Evolutionary conservation across 768 basidiomycete species (phyloP).

Genomic region (Coprinellus micaceus): DNA sequence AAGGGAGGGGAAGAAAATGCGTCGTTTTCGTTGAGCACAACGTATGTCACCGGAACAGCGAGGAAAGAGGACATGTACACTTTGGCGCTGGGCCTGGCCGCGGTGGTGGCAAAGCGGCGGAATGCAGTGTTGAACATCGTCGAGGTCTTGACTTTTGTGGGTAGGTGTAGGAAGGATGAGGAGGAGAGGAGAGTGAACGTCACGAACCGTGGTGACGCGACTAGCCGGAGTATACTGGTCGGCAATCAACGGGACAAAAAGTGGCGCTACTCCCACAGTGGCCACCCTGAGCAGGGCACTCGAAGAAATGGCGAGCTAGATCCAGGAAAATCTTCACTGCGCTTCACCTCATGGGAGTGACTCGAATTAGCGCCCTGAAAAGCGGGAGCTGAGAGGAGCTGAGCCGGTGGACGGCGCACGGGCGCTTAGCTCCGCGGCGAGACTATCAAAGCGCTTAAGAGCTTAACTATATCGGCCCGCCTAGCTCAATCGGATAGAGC

Average conservation of each 20-base stretch:
- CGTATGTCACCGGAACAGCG: slow-evolving; percentile 28
- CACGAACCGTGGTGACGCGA: neutral
- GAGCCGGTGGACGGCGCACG: neutral
- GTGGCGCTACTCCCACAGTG: too few relatives aligned
- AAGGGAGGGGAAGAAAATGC: neutral
- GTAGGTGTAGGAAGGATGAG: neutral
- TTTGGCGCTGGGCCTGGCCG: slow-evolving; percentile 32
- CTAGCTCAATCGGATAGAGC: slow-evolving; percentile 62
- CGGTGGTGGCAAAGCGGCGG: slow-evolving; percentile 48
- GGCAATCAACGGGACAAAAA: neutral
- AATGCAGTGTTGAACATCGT: slow-evolving; percentile 16
- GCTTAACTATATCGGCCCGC: too few relatives aligned
- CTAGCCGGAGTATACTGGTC: neutral
- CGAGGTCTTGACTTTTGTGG: neutral
- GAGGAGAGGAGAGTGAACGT: neutral
- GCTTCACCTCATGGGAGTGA: too few relatives aligned
- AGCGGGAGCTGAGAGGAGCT: too few relatives aligned
- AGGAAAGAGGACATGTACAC: slow-evolving; percentile 30
- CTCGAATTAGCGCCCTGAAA: too few relatives aligned
- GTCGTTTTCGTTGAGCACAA: slow-evolving; percentile 23
- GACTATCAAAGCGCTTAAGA: neutral
- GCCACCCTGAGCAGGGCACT: too few relatives aligned
- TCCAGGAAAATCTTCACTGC: too few relatives aligned
- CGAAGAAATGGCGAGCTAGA: too few relatives aligned
- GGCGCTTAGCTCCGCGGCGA: neutral